Evolutionary conservation across 768 basidiomycete species (phyloP), one percentile per base, ranked within the genome.

Genomic region (Lentinula detonsa): DNA sequence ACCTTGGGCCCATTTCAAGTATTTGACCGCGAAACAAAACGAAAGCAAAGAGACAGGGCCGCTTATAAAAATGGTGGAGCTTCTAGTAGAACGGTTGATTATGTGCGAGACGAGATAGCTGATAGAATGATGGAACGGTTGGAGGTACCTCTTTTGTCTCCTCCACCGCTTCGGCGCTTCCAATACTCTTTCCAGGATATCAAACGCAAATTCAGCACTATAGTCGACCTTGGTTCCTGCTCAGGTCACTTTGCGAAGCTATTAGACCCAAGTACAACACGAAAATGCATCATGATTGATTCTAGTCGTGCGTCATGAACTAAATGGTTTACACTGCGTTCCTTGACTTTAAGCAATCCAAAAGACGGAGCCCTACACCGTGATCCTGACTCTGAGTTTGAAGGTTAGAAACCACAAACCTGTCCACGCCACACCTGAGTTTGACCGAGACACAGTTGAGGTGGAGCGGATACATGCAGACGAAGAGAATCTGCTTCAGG

Each of bases 171-270:
- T 53, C 60, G 34, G 61, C 48, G 57, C 63, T 42, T 50, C 51
- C 55, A 28, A 53, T 45, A 46, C 46, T 65, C 51, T 50, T 23
- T 49, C 4, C 68, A 98, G 96, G 96, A 99, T 71, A 90, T 99
- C 65, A 95, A 91, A 74, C 83, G 88, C 48, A 87, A 84, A 37
- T 97, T 95, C 67, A 75, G 79, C 52, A 79, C 85, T 2, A 78
- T 99, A 21, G 74, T 98, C 16, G 97, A 99, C 74, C 75, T 98
- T 31, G 93, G 93, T 1, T 86, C 93, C 33, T 95, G 96, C 10
- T 80, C 97, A 2, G 97, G 97, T 1, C 95, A 95, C 74, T 88
- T 99, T 66, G 84, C 94, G 5, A 93, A 89, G 69, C 77, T 96
- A 35, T 69, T 98, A 49, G 90, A 90, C 64, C 70, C 73, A 11